Percentiles rank a stretch among this genome's conserved stretches.
Evolutionary conservation across 805 yeast genomes (phyloP).

Genomic region (Sugiyamaella chiloensis): DNA sequence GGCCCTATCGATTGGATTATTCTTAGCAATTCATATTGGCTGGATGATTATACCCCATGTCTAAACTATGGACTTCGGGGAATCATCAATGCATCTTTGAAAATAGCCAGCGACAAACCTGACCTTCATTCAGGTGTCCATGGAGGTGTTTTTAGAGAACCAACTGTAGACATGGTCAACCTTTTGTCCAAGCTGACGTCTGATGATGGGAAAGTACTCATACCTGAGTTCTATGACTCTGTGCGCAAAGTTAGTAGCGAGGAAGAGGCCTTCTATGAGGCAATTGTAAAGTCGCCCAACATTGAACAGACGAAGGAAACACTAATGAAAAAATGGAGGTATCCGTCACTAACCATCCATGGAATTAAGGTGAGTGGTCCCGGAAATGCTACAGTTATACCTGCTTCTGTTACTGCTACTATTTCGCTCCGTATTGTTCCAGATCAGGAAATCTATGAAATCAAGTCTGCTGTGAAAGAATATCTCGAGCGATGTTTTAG

Average conservation of each 20-base stretch:
- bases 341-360: conserved; percentile 86
- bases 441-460: conserved; percentile 63
- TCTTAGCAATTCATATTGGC: conserved; percentile 90
- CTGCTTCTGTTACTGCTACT: conserved; percentile 71
- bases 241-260: conserved; percentile 53
- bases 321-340: conserved; percentile 81
- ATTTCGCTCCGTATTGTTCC: conserved; percentile 88
- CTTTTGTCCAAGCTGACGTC: conserved; percentile 61
- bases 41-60: conserved; percentile 85
- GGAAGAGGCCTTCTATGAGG: conserved; percentile 61
- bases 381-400: conserved; percentile 83
- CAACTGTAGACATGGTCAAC: conserved; percentile 79
- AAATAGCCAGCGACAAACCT: conserved; percentile 67
- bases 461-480: conserved; percentile 49
- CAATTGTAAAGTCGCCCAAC: conserved; percentile 48
- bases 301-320: conserved; percentile 29
- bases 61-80: conserved; percentile 94
- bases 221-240: conserved; percentile 73
- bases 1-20: conserved; percentile 86
- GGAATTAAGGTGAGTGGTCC: conserved; percentile 87
- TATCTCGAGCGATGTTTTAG: conserved; percentile 50
- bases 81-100: conserved; percentile 74
- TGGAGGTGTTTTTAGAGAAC: conserved; percentile 88
- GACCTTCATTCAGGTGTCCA: conserved; percentile 96
- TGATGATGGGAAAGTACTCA: conserved; percentile 51